Conservation (phyloP, 768 basidiomycete species). For the Chlorophyllum brunneum region DNA sequence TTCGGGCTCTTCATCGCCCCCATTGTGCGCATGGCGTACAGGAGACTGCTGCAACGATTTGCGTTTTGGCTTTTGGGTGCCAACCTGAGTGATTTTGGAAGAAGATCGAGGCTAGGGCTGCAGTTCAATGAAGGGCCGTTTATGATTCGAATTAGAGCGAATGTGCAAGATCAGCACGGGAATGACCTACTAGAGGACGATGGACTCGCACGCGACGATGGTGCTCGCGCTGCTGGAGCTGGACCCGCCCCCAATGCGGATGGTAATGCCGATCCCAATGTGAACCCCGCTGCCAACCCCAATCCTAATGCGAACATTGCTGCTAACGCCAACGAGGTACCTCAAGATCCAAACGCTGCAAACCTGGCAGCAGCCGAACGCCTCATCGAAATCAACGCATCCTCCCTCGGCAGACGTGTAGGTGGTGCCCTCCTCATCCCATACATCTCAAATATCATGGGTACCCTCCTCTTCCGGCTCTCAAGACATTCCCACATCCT, state of each 20-base stretch:
- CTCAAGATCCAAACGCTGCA: conserved; percentile 36
- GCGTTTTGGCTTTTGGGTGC: conserved; percentile 43
- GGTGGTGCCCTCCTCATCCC: conserved; percentile 71
- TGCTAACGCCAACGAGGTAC: conserved; percentile 18
- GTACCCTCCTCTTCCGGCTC: conserved; percentile 49
- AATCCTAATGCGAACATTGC: conserved; percentile 20
- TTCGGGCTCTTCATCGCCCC: conserved; percentile 54
- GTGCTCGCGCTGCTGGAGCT: conserved; percentile 12
- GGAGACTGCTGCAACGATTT: conserved; percentile 32
- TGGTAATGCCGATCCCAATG: too few relatives aligned
- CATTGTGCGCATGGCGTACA: conserved; percentile 41
- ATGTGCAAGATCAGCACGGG: conserved; percentile 15
- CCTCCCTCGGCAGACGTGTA: conserved; percentile 61
- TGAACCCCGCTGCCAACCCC: conserved; percentile 15
- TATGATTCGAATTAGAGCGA: conserved; percentile 32
- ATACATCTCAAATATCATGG: conserved; percentile 63
- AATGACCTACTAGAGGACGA: conserved; percentile 10
- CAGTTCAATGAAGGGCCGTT: conserved; percentile 30
- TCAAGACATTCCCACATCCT: conserved; percentile 42
- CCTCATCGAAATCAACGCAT: conserved; percentile 52
- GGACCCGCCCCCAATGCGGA: too few relatives aligned
- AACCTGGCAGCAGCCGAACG: conserved; percentile 50
- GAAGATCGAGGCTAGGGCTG: conserved; percentile 18
- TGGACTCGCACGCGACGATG: conserved; percentile 11
- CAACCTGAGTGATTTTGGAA: conserved; percentile 17